Conservation (phyloP, 2,329 filamentous ascomycete genomes). For the Epichloe coenophiala region DNA sequence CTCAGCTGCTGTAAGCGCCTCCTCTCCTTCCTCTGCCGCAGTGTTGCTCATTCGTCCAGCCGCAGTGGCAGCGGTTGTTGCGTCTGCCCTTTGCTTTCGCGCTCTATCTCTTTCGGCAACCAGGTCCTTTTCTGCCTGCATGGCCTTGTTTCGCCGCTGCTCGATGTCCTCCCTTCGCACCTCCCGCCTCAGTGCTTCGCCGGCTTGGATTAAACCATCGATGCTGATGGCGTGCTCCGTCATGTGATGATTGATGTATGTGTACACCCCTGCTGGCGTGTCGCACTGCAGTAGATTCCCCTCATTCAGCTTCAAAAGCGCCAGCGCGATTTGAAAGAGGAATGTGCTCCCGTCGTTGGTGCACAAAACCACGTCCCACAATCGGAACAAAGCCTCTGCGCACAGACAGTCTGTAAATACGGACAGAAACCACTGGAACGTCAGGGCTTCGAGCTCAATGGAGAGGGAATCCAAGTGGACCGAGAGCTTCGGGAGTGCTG, state of each 20-base stretch:
- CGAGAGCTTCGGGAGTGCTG: slow-evolving; percentile 71
- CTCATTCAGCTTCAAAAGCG: slow-evolving; percentile 85
- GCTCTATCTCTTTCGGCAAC: slow-evolving; percentile 27
- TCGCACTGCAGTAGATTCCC: slow-evolving; percentile 61
- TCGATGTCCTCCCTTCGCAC: slow-evolving; percentile 74
- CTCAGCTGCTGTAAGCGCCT: slow-evolving; percentile 9
- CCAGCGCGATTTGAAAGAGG: slow-evolving; percentile 88
- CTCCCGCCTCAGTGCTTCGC: slow-evolving; percentile 61
- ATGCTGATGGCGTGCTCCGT: slow-evolving; percentile 92
- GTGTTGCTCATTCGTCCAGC: neutral
- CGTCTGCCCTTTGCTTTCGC: slow-evolving; percentile 6
- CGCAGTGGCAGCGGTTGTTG: neutral
- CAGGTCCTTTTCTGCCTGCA: slow-evolving; percentile 36
- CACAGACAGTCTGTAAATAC: slow-evolving; percentile 90
- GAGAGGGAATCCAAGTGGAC: slow-evolving; percentile 67
- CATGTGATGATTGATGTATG: slow-evolving; percentile 89
- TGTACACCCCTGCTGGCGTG: slow-evolving; percentile 66
- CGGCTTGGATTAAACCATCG: slow-evolving; percentile 76
- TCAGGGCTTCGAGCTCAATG: slow-evolving; percentile 83
- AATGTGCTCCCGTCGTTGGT: slow-evolving; percentile 82
- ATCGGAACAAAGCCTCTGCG: slow-evolving; percentile 82
- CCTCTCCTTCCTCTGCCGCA: slow-evolving; percentile 1
- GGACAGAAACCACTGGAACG: slow-evolving; percentile 93
- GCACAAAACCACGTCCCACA: slow-evolving; percentile 94
- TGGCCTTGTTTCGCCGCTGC: slow-evolving; percentile 43